Evolutionary conservation across 1,139 yeast genomes (phyloP).

Genomic region (Debaryomyces coudertii): DNA sequence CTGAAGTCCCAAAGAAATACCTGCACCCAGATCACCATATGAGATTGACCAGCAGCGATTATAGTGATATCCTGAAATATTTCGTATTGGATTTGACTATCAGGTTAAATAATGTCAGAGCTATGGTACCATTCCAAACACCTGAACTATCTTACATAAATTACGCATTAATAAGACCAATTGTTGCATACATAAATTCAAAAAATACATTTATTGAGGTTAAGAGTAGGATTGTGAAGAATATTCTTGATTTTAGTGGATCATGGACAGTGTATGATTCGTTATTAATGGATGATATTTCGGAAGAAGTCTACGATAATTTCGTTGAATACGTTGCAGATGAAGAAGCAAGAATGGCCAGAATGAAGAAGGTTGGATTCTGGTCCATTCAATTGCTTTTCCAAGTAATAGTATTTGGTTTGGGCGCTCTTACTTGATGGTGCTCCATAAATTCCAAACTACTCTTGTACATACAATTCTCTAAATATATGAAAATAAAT

Average conservation of each 20-base stretch:
- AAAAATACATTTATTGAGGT: slow-evolving; percentile 88
- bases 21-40: slow-evolving; percentile 36
- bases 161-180: slow-evolving; percentile 89
- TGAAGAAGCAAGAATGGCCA: slow-evolving; percentile 71
- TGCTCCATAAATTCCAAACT: background rate
- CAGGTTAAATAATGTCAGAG: slow-evolving; percentile 80
- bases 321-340: slow-evolving; percentile 88
- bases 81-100: slow-evolving; percentile 80
- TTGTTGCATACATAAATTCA: slow-evolving; percentile 92
- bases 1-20: slow-evolving; percentile 31
- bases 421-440: slow-evolving; percentile 53
- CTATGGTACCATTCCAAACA: slow-evolving; percentile 84
- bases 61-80: slow-evolving; percentile 49
- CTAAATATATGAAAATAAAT: background rate
- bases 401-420: slow-evolving; percentile 79
- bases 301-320: slow-evolving; percentile 87
- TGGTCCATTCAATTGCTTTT: slow-evolving; percentile 89
- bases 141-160: slow-evolving; percentile 85
- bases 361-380: slow-evolving; percentile 85
- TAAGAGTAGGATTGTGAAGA: slow-evolving; percentile 80
- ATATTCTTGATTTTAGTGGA: slow-evolving; percentile 83
- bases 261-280: slow-evolving; percentile 97
- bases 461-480: slow-evolving; percentile 4
- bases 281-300: slow-evolving; percentile 85
- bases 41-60: slow-evolving; percentile 30